Evolutionary conservation across 1,139 yeast species (phyloP).

Genomic region (Taphrina communis): DNA sequence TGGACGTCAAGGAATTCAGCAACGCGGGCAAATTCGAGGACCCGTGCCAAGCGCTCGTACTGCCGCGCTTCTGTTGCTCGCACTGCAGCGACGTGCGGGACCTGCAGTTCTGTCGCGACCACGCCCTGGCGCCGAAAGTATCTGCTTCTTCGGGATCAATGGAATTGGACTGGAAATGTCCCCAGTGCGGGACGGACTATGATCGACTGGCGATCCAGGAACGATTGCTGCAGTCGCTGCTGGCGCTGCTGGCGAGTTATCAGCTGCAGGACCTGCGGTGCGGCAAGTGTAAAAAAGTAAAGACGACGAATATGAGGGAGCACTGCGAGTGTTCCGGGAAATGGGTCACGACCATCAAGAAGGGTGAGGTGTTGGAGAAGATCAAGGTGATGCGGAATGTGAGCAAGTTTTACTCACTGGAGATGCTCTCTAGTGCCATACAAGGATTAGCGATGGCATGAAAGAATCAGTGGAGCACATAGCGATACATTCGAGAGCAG

Average conservation of each 20-base stretch:
- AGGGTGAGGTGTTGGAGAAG: conserved; percentile 57
- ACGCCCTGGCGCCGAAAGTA: conserved; percentile 49
- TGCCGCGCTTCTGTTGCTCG: conserved; percentile 53
- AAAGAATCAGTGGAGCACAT: too few species aligned
- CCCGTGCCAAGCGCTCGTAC: conserved; percentile 72
- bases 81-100: conserved; percentile 73
- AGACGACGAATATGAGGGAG: conserved; percentile 70
- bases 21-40: conserved; percentile 73
- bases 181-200: conserved; percentile 67
- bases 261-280: conserved; percentile 84
- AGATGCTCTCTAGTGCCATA: conserved; percentile 54
- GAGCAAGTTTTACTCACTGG: conserved; percentile 66
- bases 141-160: conserved; percentile 29
- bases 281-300: conserved; percentile 70
- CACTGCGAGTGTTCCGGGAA: conserved; percentile 88
- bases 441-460: conserved; percentile 32
- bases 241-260: conserved; percentile 63
- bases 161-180: conserved; percentile 63
- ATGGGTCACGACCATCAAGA: conserved; percentile 69
- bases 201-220: conserved; percentile 79
- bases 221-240: conserved; percentile 68
- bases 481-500: too few species aligned
- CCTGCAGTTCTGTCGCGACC: conserved; percentile 80
- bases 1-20: conserved; percentile 86
- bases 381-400: conserved; percentile 63